Evolutionary conservation across 495 filamentous ascomycete genomes (phyloP), one percentile per base, ranked within the genome.

Genomic region (Clohesyomyces aquaticus): DNA sequence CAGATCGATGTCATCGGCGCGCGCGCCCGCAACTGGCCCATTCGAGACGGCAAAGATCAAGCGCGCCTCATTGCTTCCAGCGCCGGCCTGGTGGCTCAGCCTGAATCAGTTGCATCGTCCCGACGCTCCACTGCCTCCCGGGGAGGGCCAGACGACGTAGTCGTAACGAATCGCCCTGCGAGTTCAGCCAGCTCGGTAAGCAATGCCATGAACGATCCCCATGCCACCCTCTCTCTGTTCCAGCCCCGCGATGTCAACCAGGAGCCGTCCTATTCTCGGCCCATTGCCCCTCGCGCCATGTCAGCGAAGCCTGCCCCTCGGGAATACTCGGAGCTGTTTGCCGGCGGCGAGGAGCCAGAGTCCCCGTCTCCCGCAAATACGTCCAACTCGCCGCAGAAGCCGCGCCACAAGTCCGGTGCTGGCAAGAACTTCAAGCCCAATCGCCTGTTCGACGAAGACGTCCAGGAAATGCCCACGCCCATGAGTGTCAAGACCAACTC

Each of bases 1-100:
- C 88, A 93, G 72, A 84, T 97, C 54, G 92, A 96, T 67, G 87
- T 96, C 28, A 98, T 98, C 76, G 94, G 94, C 59, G 84, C 85
- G 67, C 87, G 89, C 25, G 90, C 88, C 47, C 88, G 87, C 70
- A 91, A 88, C 72, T 98, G 94, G 94, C 94, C 94, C 19, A 93
- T 98, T 75, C 89, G 87, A 61, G 91, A 96, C 71, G 89, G 88
- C 59, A 88, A 85, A 66, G 91, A 96, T 23, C 94, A 98, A 75
- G 80, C 86, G 45, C 87, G 82, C 66, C 78, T 96, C 61, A 88
- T 98, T 65, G 77, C 77, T 66, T 71, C 73, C 2, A 79, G 77
- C 47, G 71, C 71, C 45, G 67, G 72, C 3, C 23, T 59, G 8
- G 46, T 54, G 18, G 68, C 60, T 8, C 65, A 61, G 41, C 52